Evolutionary conservation across 1,284 basidiomycete species (phyloP), one percentile per base, ranked within the genome.

Genomic region (Sanghuangporus weigelae): DNA sequence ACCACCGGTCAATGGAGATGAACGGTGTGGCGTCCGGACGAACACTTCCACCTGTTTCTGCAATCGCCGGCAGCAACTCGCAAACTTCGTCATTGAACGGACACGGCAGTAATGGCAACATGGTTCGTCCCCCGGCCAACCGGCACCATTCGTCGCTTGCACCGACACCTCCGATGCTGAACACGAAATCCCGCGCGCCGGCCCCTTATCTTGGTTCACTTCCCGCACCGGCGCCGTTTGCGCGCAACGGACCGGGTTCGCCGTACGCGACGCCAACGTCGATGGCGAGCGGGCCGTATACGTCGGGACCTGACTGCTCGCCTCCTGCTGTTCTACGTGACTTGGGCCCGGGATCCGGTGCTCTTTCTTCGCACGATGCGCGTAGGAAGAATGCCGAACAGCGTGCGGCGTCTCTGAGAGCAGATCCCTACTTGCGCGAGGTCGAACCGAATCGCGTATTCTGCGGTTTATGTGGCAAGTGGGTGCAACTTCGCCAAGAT

Each of bases 401-500:
- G 73, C 84, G 89, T 35, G 86, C 85, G 0, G 86, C 85, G 8
- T 83, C 82, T 1, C 78, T 91, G 38, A 78, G 84, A 3, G 81
- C 84, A 1, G 89, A 92, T 71, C 71, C 76, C 0, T 77, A 87
- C 12, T 81, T 90, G 57, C 79, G 79, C 39, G 79, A 83, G 62
- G 88, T 92, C 46, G 88, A 91, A 69, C 83, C 88, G 0, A 89
- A 87, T 70, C 78, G 87, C 26, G 88, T 90, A 0, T 89, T 90
- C 69, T 91, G 89, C 70, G 78, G 79, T 4, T 73, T 90, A 1
- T 91, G 89, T 71, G 78, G 81, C 68, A 90, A 91, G 73, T 91
- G 89, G 89, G 88, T 90, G 0, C 88, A 89, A 71, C 77, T 90
- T 35, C 74, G 89, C 55, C 87, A 90, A 71, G 88, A 90, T 68